Percentiles rank a stretch among this genome's conserved stretches.
phyloP scores from a whole-genome alignment of 78 protist species.

The Cavenderia fasciculata region DNA sequence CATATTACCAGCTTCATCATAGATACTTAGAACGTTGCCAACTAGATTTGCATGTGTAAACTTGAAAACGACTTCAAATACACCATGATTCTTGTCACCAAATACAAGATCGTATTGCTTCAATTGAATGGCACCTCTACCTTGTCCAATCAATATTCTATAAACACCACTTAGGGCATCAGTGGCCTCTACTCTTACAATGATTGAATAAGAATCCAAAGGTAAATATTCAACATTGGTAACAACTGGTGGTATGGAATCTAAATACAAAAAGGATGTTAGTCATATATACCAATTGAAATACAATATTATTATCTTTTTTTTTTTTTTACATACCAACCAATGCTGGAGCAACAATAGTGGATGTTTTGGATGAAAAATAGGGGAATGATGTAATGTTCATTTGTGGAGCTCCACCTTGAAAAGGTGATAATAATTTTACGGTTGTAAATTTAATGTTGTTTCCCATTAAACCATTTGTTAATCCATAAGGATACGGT shows the following conservation, averaged over 20 bases:
- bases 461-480: too few species aligned
- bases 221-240: background rate
- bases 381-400: background rate
- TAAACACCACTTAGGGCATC: slow-evolving; percentile 21
- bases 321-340: background rate
- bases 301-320: background rate
- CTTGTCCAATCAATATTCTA: background rate
- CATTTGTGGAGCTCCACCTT: background rate
- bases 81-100: background rate
- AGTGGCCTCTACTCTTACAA: background rate
- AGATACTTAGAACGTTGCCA: background rate
- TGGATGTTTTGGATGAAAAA: background rate
- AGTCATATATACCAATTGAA: background rate
- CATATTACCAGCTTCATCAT: background rate
- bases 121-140: background rate
- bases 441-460: too few species aligned
- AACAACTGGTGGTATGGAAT: background rate
- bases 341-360: background rate
- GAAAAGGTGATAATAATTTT: background rate
- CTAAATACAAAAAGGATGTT: background rate
- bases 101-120: slow-evolving; percentile 3
- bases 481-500: too few species aligned
- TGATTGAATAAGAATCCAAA: background rate
- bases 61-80: background rate
- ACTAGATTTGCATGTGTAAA: background rate